A percentile compares a stretch with the other conserved stretches of the same genome.
Evolutionary conservation across 2,329 filamentous ascomycete species (phyloP).

Genomic region (Talaromyces sp.): DNA sequence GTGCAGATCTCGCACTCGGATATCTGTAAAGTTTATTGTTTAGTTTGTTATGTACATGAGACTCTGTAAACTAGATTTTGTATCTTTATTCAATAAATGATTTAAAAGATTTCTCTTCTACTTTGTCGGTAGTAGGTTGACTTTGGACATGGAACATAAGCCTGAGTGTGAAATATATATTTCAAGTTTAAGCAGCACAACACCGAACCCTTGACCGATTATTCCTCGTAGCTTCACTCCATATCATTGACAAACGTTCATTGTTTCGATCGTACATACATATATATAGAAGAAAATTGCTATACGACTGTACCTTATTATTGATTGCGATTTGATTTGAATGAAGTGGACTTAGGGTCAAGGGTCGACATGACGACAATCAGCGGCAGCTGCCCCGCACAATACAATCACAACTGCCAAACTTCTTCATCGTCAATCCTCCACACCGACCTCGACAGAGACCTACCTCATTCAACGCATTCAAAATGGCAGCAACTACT

Average conservation of each 20-base stretch:
- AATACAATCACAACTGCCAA: conserved; percentile 12
- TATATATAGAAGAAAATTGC: neutral
- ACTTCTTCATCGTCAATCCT: neutral
- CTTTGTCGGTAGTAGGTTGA: too few species aligned
- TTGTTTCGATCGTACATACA: too few species aligned
- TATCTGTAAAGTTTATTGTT: neutral
- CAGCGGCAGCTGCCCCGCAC: conserved; percentile 9
- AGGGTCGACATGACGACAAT: conserved; percentile 2
- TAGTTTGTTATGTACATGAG: too few species aligned
- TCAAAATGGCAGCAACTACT: neutral
- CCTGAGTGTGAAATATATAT: neutral
- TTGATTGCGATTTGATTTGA: neutral
- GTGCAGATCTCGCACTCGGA: neutral
- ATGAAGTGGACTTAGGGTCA: neutral
- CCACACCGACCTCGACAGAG: neutral
- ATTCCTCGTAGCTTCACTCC: neutral
- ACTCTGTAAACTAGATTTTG: too few species aligned
- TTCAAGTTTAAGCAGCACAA: neutral
- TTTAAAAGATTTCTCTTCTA: too few species aligned
- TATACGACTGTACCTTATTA: neutral
- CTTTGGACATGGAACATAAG: too few species aligned
- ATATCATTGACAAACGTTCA: neutral
- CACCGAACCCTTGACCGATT: too few species aligned
- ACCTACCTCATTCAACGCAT: neutral
- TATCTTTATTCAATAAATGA: too few species aligned